phyloP scores from a whole-genome alignment of 2,329 filamentous ascomycete species.

The Tolypocladium sp. region DNA sequence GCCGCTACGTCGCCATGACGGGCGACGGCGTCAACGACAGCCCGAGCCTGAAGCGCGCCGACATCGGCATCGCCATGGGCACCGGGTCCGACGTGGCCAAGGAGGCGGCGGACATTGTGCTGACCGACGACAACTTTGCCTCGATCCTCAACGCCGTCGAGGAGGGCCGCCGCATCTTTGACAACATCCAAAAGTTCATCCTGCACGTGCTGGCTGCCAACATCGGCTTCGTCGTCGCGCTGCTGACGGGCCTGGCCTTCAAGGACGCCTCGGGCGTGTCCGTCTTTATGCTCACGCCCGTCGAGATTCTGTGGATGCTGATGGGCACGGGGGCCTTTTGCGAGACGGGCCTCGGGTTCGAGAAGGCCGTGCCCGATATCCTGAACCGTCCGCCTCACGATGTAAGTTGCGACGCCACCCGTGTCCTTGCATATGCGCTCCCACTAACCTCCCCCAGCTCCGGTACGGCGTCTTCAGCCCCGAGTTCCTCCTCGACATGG shows the following conservation, averaged over 20 bases:
- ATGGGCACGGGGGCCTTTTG: constrained; percentile 68
- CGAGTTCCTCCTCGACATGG: constrained; percentile 56
- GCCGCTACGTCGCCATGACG: constrained; percentile 61
- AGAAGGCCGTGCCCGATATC: constrained; percentile 59
- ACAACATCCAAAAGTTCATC: constrained; percentile 67
- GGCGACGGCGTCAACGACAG: constrained; percentile 66
- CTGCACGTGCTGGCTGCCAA: constrained; percentile 60
- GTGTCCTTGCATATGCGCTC: not conserved
- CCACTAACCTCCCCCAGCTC: constrained; percentile 12
- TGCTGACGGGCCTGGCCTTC: constrained; percentile 62
- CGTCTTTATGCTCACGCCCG: constrained; percentile 61
- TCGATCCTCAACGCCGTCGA: constrained; percentile 64
- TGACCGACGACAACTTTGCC: constrained; percentile 66
- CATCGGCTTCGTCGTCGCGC: constrained; percentile 57
- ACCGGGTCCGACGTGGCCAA: constrained; percentile 64
- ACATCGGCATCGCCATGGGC: constrained; percentile 66
- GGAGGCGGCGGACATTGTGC: constrained; percentile 56
- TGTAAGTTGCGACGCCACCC: constrained; percentile 21
- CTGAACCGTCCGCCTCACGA: constrained; percentile 59
- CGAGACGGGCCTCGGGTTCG: constrained; percentile 68
- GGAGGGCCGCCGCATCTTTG: constrained; percentile 61
- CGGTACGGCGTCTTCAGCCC: constrained; percentile 52
- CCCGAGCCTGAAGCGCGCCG: constrained; percentile 57
- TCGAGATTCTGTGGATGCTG: constrained; percentile 73
- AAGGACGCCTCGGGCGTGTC: constrained; percentile 55